Evolutionary conservation across 768 basidiomycete species (phyloP).

Genomic region (Russula compacta): DNA sequence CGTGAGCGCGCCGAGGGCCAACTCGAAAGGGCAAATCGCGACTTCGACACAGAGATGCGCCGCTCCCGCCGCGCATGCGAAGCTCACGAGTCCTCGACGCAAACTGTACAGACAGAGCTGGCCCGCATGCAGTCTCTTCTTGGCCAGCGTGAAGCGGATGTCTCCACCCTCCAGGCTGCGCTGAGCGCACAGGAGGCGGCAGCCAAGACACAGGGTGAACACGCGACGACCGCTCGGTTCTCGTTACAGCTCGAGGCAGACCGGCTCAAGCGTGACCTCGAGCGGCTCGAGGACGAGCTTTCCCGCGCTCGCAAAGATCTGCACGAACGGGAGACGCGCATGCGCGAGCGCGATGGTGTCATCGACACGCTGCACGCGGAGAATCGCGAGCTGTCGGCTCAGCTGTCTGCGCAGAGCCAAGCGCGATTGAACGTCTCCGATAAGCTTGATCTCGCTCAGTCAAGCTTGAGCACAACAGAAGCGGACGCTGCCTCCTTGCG

Average conservation of each 20-base stretch:
- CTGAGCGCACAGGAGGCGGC: constrained; percentile 68
- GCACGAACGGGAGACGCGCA: constrained; percentile 52
- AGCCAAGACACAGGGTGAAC: constrained; percentile 73
- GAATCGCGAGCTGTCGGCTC: constrained; percentile 69
- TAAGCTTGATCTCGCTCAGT: constrained; percentile 71
- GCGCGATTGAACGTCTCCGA: constrained; percentile 78
- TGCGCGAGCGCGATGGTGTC: constrained; percentile 59
- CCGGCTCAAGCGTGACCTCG: constrained; percentile 73
- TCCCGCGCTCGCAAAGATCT: constrained; percentile 60
- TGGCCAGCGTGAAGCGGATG: constrained; percentile 63
- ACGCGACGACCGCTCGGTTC: constrained; percentile 73
- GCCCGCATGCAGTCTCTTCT: constrained; percentile 56
- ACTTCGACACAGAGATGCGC: constrained; percentile 53
- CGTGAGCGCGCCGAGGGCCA: constrained; percentile 47
- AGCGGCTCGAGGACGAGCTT: constrained; percentile 72
- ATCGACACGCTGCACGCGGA: constrained; percentile 72
- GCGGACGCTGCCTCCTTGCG: constrained; percentile 53
- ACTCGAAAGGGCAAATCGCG: constrained; percentile 47
- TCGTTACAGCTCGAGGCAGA: constrained; percentile 88
- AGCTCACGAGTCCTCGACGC: constrained; percentile 59
- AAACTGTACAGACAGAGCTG: constrained; percentile 53
- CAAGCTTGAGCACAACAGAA: constrained; percentile 56
- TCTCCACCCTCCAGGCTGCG: constrained; percentile 61
- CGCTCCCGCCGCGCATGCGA: constrained; percentile 56
- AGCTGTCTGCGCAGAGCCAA: constrained; percentile 80